phyloP scores from a whole-genome alignment of 1,284 basidiomycete genomes.

The Laetiporus sulphureus region DNA sequence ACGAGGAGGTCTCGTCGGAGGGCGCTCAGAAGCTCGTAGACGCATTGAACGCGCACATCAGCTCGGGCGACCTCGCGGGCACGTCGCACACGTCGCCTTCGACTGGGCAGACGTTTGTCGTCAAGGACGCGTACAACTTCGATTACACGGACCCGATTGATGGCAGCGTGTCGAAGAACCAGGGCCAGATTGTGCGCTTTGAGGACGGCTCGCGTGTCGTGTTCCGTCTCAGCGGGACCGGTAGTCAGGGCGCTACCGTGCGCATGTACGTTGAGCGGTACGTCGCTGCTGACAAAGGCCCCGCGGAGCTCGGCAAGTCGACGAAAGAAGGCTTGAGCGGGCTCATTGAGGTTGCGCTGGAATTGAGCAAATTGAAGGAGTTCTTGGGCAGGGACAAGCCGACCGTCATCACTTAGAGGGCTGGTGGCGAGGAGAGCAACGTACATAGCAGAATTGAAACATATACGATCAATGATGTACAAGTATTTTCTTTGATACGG shows the following conservation, averaged over 20 bases:
- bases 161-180: slow-evolving; percentile 87
- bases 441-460: too few species aligned
- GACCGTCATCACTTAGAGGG: slow-evolving; percentile 84
- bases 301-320: slow-evolving; percentile 65
- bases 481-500: too few species aligned
- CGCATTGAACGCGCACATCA: slow-evolving; percentile 70
- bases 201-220: slow-evolving; percentile 90
- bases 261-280: slow-evolving; percentile 93
- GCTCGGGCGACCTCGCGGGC: slow-evolving; percentile 59
- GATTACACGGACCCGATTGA: slow-evolving; percentile 98
- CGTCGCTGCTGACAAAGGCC: slow-evolving; percentile 65
- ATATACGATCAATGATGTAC: too few species aligned
- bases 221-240: slow-evolving; percentile 94
- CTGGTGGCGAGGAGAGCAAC: background rate
- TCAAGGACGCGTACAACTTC: slow-evolving; percentile 82
- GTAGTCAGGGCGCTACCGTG: slow-evolving; percentile 92
- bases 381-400: slow-evolving; percentile 86
- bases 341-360: slow-evolving; percentile 90
- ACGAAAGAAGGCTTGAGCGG: slow-evolving; percentile 91
- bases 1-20: slow-evolving; percentile 93
- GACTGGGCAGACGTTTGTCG: slow-evolving; percentile 70
- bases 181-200: slow-evolving; percentile 92
- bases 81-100: slow-evolving; percentile 61
- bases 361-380: slow-evolving; percentile 79
- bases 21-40: slow-evolving; percentile 85